phyloP scores from a whole-genome alignment of 2,329 filamentous ascomycete genomes.

The Sporothrix variecibatus region DNA sequence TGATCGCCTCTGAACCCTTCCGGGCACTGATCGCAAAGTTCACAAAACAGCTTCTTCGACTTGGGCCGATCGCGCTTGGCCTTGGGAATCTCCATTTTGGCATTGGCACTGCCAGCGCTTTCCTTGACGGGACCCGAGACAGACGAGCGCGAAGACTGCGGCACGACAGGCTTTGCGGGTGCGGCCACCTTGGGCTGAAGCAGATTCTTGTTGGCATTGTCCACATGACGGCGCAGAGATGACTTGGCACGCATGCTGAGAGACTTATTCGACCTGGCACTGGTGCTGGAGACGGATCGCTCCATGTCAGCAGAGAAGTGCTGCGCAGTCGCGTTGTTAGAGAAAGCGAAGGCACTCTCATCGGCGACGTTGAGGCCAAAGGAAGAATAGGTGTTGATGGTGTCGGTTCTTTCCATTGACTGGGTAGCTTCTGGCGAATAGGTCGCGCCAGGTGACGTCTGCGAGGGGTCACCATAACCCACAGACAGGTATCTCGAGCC shows the following conservation, averaged over 20 bases:
- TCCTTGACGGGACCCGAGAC: slow-evolving; percentile 23
- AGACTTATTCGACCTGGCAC: slow-evolving; percentile 49
- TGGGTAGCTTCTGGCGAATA: slow-evolving; percentile 33
- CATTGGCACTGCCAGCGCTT: slow-evolving; percentile 38
- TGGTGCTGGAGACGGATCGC: slow-evolving; percentile 53
- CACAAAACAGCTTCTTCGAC: slow-evolving; percentile 71
- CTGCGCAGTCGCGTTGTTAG: background rate
- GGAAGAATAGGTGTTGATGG: slow-evolving; percentile 31
- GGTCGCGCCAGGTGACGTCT: background rate
- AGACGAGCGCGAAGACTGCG: slow-evolving; percentile 27
- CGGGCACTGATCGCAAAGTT: slow-evolving; percentile 68
- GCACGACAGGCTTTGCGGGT: background rate
- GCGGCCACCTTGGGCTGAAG: slow-evolving; percentile 49
- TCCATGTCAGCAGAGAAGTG: slow-evolving; percentile 37
- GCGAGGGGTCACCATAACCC: too few species aligned
- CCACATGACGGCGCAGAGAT: slow-evolving; percentile 49
- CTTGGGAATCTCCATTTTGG: slow-evolving; percentile 47
- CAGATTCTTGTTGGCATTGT: slow-evolving; percentile 41
- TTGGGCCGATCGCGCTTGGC: slow-evolving; percentile 61
- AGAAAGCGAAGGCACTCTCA: background rate
- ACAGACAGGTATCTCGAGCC: slow-evolving; percentile 42
- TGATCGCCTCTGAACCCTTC: slow-evolving; percentile 85
- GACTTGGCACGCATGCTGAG: slow-evolving; percentile 51
- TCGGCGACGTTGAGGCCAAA: slow-evolving; percentile 32
- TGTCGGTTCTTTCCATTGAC: background rate